A percentile compares a stretch with the other conserved stretches of the same genome.
These are phyloP conservation scores for Tolypocladium nubicola DNA, from an alignment of 2,329 filamentous ascomycete genomes.

Conservation along the genomic window DNA sequence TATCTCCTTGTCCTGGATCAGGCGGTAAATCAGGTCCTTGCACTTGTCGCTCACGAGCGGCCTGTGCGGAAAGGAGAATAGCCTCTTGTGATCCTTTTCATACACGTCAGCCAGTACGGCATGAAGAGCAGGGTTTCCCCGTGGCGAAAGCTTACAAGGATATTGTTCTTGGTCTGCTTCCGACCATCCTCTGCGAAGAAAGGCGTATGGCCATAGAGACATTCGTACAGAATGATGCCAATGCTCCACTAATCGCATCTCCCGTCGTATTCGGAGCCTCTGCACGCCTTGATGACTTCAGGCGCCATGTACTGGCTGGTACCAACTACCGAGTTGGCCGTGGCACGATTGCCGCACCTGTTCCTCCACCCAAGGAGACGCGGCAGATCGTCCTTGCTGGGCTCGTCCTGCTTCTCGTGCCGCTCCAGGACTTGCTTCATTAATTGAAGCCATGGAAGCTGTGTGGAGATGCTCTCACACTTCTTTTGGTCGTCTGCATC, in stretches of 20 bases:
- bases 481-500: conserved; percentile 60
- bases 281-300: conserved; percentile 61
- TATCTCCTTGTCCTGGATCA: conserved; percentile 64
- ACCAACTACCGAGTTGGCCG: conserved; percentile 80
- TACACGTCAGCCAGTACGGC: background rate
- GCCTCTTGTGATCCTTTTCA: conserved; percentile 55
- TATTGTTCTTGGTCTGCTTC: conserved; percentile 76
- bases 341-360: conserved; percentile 53
- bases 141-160: conserved; percentile 46
- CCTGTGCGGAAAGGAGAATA: conserved; percentile 59
- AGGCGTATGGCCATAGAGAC: conserved; percentile 82
- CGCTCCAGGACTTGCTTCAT: conserved; percentile 19
- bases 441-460: conserved; percentile 20
- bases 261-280: conserved; percentile 58
- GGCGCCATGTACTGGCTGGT: conserved; percentile 99
- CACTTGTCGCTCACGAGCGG: conserved; percentile 59
- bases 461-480: conserved; percentile 22
- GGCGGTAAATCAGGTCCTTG: conserved; percentile 61
- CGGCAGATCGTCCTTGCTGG: conserved; percentile 16
- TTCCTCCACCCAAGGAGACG: conserved; percentile 60
- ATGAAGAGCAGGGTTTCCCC: background rate
- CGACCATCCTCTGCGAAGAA: conserved; percentile 73
- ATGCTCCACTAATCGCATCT: conserved; percentile 97
- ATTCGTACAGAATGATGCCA: conserved; percentile 90
- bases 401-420: conserved; percentile 19